Evolutionary conservation across 2,329 filamentous ascomycete species (phyloP).

Genomic region (Neoascochyta sp.): DNA sequence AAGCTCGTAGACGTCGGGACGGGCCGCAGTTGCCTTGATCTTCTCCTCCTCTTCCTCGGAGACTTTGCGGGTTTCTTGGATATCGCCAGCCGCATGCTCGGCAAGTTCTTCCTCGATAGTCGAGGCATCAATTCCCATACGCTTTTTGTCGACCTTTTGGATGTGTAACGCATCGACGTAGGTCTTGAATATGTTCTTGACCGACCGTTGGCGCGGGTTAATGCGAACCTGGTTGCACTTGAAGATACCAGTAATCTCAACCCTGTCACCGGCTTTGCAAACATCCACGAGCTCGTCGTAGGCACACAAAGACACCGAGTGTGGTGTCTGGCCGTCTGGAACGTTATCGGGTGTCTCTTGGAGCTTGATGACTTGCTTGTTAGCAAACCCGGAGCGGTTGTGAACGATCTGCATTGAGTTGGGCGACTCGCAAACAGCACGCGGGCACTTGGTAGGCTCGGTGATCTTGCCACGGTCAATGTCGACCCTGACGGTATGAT

Average conservation of each 20-base stretch:
- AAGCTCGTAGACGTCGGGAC: slow-evolving; percentile 88
- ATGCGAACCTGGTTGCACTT: slow-evolving; percentile 89
- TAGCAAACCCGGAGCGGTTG: slow-evolving; percentile 89
- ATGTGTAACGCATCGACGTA: slow-evolving; percentile 95
- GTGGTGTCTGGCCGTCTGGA: slow-evolving; percentile 92
- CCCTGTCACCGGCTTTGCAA: slow-evolving; percentile 94
- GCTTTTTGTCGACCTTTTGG: slow-evolving; percentile 93
- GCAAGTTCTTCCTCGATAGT: slow-evolving; percentile 83
- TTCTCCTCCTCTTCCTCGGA: slow-evolving; percentile 82
- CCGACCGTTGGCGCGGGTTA: slow-evolving; percentile 84
- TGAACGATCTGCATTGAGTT: slow-evolving; percentile 99
- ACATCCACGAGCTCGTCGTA: slow-evolving; percentile 97
- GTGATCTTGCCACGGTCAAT: slow-evolving; percentile 95
- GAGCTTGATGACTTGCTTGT: slow-evolving; percentile 98
- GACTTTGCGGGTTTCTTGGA: slow-evolving; percentile 81
- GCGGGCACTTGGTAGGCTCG: slow-evolving; percentile 86
- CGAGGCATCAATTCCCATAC: slow-evolving; percentile 84
- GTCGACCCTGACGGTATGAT: slow-evolving; percentile 83
- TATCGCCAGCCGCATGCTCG: slow-evolving; percentile 64
- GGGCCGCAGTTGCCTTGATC: slow-evolving; percentile 74
- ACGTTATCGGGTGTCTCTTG: slow-evolving; percentile 96
- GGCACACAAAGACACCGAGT: slow-evolving; percentile 92
- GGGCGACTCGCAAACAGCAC: slow-evolving; percentile 72
- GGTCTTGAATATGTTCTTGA: slow-evolving; percentile 97
- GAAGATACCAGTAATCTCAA: slow-evolving; percentile 96